Evolutionary conservation across 1,284 basidiomycete genomes (phyloP), one percentile per base, ranked within the genome.

Genomic region (Heliocybe sulcata): DNA sequence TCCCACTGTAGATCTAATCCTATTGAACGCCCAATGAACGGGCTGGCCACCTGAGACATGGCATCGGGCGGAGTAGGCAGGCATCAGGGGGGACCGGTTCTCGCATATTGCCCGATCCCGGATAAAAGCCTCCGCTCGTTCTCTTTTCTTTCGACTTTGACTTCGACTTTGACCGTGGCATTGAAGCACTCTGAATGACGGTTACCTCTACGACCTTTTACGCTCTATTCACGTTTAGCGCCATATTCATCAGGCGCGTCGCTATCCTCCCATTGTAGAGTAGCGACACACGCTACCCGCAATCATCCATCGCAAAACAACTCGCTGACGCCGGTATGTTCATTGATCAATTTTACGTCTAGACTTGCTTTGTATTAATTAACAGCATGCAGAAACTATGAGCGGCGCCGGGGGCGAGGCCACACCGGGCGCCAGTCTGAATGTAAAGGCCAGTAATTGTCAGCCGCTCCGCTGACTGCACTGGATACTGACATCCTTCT

Each of bases 281-380:
- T 16, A 8, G 38, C 38, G n/a, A n/a, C 12, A 16, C 38, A 20
- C 8, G 38, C 35, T 45, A 25, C 22, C 16, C 53, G 56, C 58
- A 56, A 19, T 59, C 58, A 57, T 59, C 58, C 58, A 59, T 59
- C 58, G 58, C 58, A 59, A 59, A 20, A 25, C 12, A 12, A 14
- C 47, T 26, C 23, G 6, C 14, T 25, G 20, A 49, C 10, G 3
- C 47, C 47, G 23, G 47, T 25, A 49, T 49, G 22, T 49, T 12
- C 6, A 12, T 6, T 31, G 23, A 20, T 49, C n/a, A 16, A 49
- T 22, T 8, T 4, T 49, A 22, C 47, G 22, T 8, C 4, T 4
- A 22, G 14, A n/a, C 23, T 49, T n/a, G 20, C 11, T 6, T 25
- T 20, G 23, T 25, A 8, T 6, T 4, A 11, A 3, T 25, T 26